A percentile compares a stretch with the other conserved stretches of the same genome.
Evolutionary conservation across 768 basidiomycete genomes (phyloP).

Genomic region (Tephrocybe sp.): DNA sequence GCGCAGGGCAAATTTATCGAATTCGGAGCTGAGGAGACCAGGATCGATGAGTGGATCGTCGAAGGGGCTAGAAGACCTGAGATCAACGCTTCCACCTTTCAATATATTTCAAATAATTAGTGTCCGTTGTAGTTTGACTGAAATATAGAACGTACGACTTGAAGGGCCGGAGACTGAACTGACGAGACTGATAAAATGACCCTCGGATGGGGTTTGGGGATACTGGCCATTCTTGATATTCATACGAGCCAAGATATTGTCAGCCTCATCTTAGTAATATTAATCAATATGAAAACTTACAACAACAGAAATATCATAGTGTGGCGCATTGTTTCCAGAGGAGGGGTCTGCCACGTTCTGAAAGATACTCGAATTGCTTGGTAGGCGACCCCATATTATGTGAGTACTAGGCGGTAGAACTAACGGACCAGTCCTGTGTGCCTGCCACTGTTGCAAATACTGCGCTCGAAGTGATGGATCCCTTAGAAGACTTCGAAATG

Average conservation of each 20-base stretch:
- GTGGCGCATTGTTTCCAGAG: conserved; percentile 1
- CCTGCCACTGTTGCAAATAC: not conserved
- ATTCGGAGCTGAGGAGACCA: conserved; percentile 31
- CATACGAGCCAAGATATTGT: not conserved
- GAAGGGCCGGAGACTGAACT: not conserved
- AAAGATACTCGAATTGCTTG: not conserved
- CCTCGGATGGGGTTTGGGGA: not conserved
- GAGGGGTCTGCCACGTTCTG: not conserved
- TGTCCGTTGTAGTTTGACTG: not conserved
- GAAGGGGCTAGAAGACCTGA: not conserved
- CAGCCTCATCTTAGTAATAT: not conserved
- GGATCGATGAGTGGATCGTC: conserved; percentile 32
- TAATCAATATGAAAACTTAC: not conserved
- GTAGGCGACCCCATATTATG: not conserved
- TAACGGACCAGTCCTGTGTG: not conserved
- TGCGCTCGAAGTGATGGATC: not conserved
- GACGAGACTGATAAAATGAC: not conserved
- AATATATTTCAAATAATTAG: not conserved
- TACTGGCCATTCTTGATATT: not conserved
- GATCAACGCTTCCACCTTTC: not conserved
- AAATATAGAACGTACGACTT: not conserved
- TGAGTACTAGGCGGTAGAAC: not conserved
- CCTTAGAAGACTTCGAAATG: not conserved
- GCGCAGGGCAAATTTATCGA: conserved; percentile 22
- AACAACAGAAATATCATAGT: not conserved